Base-by-base conservation (phyloP, 164 flowering plant species). In the Amborella trichopoda region DNA sequence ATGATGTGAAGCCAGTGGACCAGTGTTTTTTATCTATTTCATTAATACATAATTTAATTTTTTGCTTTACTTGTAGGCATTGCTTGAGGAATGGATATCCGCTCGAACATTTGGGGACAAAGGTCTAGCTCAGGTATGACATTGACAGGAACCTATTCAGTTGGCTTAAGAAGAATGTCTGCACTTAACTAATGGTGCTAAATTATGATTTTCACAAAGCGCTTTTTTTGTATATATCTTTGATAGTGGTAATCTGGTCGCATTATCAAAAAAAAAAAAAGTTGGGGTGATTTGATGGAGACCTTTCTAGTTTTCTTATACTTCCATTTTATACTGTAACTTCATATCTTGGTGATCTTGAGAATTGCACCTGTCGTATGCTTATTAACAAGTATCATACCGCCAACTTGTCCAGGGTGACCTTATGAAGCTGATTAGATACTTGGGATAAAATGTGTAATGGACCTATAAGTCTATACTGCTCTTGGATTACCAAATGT, bases 11-110 rank as follows among this genome's bases (percentile, higher is more conserved):
- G n/a, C n/a, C n/a, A n/a, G n/a, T n/a, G n/a, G n/a, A n/a, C n/a
- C n/a, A n/a, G n/a, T n/a, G n/a, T n/a, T n/a, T n/a, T n/a, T n/a
- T n/a, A n/a, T n/a, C n/a, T n/a, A n/a, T n/a, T n/a, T n/a, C n/a
- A n/a, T n/a, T n/a, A n/a, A n/a, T n/a, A n/a, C n/a, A n/a, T n/a
- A n/a, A n/a, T n/a, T n/a, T n/a, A n/a, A n/a, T n/a, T n/a, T n/a
- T n/a, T n/a, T n/a, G n/a, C n/a, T n/a, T n/a, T n/a, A n/a, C n/a
- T 5, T 63, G 49, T 69, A 91, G 98, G 99, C 99, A 46, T 70
- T 93, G 50, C 74, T 93, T 17, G 99, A 93, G 74, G 99, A 93
- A 63, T 84, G 99, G 99, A 71, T 88, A 49, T 72, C 84, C 28
- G 69, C 80, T 38, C 78, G 91, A 50, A 68, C 73, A 37, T 66